A percentile compares a stretch with the other conserved stretches of the same genome.
Evolutionary conservation across 2,329 filamentous ascomycete species (phyloP).

Genomic region (Escovopsis sp.): DNA sequence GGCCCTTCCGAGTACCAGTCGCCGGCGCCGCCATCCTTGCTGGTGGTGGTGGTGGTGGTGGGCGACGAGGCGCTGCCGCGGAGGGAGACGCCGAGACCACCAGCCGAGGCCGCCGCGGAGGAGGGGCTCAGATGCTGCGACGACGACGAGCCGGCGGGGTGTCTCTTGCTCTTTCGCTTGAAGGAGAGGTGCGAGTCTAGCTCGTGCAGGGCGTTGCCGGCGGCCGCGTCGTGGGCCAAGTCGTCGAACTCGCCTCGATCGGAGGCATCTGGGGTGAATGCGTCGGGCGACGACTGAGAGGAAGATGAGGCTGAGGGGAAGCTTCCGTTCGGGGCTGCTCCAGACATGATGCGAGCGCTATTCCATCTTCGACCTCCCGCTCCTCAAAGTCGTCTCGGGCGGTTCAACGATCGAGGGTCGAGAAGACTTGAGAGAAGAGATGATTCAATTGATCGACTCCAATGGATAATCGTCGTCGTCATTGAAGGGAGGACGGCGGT

Average conservation of each 20-base stretch:
- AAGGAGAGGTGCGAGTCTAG: constrained; percentile 47
- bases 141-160: no score
- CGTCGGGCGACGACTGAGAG: constrained; percentile 15
- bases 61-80: constrained; percentile 3
- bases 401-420: no score
- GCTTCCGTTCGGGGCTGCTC: constrained; percentile 20
- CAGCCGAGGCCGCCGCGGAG: not conserved
- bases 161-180: constrained; percentile 47
- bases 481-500: no score
- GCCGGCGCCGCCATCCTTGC: no score
- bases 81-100: not conserved
- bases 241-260: constrained; percentile 34
- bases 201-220: constrained; percentile 40
- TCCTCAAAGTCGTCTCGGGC: not conserved
- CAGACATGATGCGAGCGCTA: constrained; percentile 26
- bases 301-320: constrained; percentile 23
- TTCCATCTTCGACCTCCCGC: constrained; percentile 17
- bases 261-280: constrained; percentile 13
- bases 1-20: constrained; percentile 91
- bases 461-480: no score
- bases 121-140: constrained; percentile 1
- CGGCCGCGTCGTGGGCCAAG: constrained; percentile 25
- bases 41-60: no score
- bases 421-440: not conserved
- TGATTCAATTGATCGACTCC: no score